Conservation (phyloP, 148 eudicot species). For the Rhododendron henanense region DNA sequence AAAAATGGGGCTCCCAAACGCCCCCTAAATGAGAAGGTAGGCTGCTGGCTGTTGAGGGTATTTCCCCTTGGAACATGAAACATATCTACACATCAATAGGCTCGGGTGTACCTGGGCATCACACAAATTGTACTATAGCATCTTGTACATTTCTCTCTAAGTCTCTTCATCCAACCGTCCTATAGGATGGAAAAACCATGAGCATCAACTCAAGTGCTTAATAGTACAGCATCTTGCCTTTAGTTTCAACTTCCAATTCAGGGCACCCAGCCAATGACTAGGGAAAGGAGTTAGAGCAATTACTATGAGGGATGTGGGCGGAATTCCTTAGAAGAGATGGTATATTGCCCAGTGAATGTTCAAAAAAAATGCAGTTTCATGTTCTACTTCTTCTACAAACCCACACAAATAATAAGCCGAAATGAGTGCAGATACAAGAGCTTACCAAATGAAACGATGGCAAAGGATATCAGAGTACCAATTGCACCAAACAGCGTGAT, state of each 20-base stretch:
- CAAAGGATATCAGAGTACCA: constrained; percentile 71
- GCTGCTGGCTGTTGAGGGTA: no score
- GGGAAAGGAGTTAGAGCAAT: not conserved
- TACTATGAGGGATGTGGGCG: not conserved
- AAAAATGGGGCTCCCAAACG: no score
- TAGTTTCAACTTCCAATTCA: not conserved
- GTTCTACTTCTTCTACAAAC: not conserved
- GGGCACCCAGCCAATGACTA: not conserved
- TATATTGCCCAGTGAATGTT: not conserved
- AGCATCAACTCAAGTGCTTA: not conserved
- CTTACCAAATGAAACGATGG: constrained; percentile 69
- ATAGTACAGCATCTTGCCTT: not conserved
- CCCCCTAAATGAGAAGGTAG: not conserved
- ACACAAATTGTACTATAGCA: not conserved
- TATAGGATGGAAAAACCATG: not conserved
- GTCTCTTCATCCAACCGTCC: not conserved
- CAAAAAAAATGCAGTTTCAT: not conserved
- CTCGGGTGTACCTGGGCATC: not conserved
- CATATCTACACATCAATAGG: not conserved
- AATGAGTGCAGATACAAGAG: not conserved
- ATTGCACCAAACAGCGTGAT: constrained; percentile 66
- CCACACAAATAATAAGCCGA: not conserved
- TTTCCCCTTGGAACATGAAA: no score
- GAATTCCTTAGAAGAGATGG: not conserved
- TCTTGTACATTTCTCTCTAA: not conserved